Percentiles rank a stretch among this genome's conserved stretches.
Conservation (phyloP, 2,329 filamentous ascomycete species). For the Camillea tinctor region DNA sequence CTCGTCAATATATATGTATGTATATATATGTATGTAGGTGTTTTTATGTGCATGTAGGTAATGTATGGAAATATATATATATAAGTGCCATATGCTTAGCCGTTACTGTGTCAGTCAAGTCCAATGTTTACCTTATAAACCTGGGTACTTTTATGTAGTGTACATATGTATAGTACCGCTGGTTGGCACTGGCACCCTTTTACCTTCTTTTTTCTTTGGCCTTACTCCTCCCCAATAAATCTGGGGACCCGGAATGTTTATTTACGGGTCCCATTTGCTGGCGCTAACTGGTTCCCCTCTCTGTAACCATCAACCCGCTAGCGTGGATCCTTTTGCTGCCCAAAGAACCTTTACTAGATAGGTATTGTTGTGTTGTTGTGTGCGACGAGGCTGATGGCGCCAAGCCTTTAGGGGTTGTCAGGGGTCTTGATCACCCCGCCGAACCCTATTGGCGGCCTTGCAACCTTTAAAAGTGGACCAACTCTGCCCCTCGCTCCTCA, state of each 20-base stretch:
- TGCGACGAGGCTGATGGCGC: not conserved
- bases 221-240: not conserved
- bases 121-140: not conserved
- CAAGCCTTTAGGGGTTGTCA: not conserved
- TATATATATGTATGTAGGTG: conserved; percentile 4
- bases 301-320: not conserved
- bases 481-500: not conserved
- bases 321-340: not conserved
- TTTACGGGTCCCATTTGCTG: conserved; percentile 21
- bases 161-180: not conserved
- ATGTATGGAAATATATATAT: not conserved
- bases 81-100: not conserved
- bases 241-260: conserved; percentile 28
- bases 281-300: not conserved
- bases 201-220: no score
- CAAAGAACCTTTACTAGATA: not conserved
- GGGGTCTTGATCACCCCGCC: conserved; percentile 5
- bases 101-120: not conserved
- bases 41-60: not conserved
- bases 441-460: conserved; percentile 9
- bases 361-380: not conserved
- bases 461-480: not conserved
- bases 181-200: not conserved
- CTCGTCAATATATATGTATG: not conserved
- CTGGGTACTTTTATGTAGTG: no score